phyloP scores from a whole-genome alignment of 257 asterid species.

The Solanum piurae region DNA sequence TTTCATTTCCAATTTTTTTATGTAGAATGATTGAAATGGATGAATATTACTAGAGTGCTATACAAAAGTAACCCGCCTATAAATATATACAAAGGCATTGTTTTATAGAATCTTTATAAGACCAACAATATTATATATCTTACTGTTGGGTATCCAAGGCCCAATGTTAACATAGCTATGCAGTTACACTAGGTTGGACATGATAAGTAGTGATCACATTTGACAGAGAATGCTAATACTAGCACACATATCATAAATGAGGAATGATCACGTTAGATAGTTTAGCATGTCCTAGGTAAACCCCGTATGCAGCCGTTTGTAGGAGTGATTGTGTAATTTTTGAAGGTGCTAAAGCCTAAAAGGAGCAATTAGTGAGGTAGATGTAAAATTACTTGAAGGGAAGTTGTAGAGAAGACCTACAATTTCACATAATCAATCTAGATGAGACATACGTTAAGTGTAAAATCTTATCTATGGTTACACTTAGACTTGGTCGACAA shows the following conservation, averaged over 20 bases:
- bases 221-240: neutral
- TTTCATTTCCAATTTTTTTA: neutral
- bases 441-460: neutral
- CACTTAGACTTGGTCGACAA: neutral
- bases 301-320: neutral
- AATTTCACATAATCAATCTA: neutral
- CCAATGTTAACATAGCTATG: neutral
- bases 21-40: neutral
- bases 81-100: neutral
- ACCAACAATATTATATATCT: neutral
- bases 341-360: neutral
- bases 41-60: neutral
- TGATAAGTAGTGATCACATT: neutral
- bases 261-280: neutral
- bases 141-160: neutral
- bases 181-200: neutral
- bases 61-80: neutral
- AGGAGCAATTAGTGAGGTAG: neutral
- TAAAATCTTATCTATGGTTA: neutral
- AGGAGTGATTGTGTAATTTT: neutral
- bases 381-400: neutral
- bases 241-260: neutral
- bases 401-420: neutral
- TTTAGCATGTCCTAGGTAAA: neutral
- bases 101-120: neutral